Percentiles rank a stretch among this genome's conserved stretches.
Evolutionary conservation across 495 filamentous ascomycete genomes (phyloP).

Genomic region (Penicilliopsis zonata): DNA sequence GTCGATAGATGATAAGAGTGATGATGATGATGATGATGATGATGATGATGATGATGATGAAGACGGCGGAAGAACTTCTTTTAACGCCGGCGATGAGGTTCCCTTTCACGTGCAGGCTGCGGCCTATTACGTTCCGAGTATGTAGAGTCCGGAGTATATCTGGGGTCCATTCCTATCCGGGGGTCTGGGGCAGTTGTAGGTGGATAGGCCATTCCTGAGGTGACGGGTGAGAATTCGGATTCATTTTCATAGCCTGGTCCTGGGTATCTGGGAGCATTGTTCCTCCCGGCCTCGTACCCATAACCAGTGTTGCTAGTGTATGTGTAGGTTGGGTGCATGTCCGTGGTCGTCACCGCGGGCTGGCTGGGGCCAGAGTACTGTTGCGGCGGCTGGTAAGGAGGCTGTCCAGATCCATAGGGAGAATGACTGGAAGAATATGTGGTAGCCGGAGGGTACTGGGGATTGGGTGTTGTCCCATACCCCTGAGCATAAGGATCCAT

Average conservation of each 20-base stretch:
- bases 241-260: conserved; percentile 36
- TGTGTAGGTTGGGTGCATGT: conserved; percentile 30
- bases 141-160: conserved; percentile 30
- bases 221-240: conserved; percentile 31
- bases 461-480: conserved; percentile 26
- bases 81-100: conserved; percentile 28
- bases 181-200: conserved; percentile 32
- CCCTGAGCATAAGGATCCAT: conserved; percentile 26
- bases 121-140: conserved; percentile 32
- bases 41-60: no score
- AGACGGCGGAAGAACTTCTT: no score
- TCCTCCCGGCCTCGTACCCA: conserved; percentile 30
- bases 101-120: conserved; percentile 29
- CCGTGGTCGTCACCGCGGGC: conserved; percentile 24
- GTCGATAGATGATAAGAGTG: no score
- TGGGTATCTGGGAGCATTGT: conserved; percentile 34
- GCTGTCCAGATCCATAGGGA: conserved; percentile 22
- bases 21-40: no score
- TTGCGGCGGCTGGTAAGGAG: conserved; percentile 24
- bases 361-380: conserved; percentile 25
- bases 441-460: conserved; percentile 20
- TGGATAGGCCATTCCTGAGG: conserved; percentile 32
- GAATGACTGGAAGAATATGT: conserved; percentile 28
- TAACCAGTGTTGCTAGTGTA: conserved; percentile 25
- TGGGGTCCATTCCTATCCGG: conserved; percentile 37